Evolutionary conservation across 2,329 filamentous ascomycete genomes (phyloP), one percentile per base, ranked within the genome.

Genomic region (Epichloe scottii): DNA sequence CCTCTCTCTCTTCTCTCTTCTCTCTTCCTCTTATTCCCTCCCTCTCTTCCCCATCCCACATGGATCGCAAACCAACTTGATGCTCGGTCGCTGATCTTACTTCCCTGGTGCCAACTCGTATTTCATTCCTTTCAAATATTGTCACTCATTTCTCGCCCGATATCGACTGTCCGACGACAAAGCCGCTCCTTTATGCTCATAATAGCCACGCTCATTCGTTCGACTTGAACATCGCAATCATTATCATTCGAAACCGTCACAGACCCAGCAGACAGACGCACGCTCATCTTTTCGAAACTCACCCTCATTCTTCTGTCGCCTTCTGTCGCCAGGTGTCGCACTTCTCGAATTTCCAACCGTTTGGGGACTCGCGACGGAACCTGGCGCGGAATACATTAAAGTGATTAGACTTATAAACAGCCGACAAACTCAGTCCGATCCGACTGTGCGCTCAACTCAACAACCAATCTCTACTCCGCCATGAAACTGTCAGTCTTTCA

Each of bases 401-500:
- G 19, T 39, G 42, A 47, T 26, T 26, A 50, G 42, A 52, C 35
- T 46, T n/a, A 3, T n/a, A n/a, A 43, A 26, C 30, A 41, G 26
- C 15, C 37, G 17, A 47, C 48, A 10, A 23, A 5, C n/a, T 47
- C 35, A 38, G 30, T 33, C n/a, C n/a, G 7, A 23, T 15, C 48
- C 41, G 15, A 44, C 40, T 19, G 14, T 42, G 7, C 26, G 7
- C 5, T 3, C 37, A 34, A 14, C 26, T 19, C 41, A 39, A 17
- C n/a, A 46, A 39, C n/a, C 8, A 6, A 7, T 11, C 10, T 23
- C 26, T 23, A 17, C 33, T 26, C 46, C 49, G 65, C 61, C 56
- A 82, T 82, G 79, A 81, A 74, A 68, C 61, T 75, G 63, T 68
- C 71, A 51, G 69, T 71, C 53, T 56, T 78, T 54, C 70, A 75